phyloP scores from a whole-genome alignment of 768 basidiomycete species.

The Pleurotus ostreatus region DNA sequence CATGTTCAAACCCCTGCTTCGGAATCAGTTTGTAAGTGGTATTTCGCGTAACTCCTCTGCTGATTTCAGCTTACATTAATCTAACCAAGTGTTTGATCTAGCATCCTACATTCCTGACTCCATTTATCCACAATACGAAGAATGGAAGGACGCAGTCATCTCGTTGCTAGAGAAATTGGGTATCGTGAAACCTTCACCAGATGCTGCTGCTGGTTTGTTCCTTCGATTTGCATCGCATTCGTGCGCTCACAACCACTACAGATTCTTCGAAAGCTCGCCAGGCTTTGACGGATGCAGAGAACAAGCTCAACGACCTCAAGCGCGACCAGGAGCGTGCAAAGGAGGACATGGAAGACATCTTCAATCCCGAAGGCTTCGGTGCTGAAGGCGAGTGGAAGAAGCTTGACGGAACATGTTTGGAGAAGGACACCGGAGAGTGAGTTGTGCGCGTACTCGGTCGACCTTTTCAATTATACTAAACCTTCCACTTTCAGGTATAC shows the following conservation, averaged over 20 bases:
- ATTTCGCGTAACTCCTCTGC: background rate
- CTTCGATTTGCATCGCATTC: background rate
- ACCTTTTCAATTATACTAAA: background rate
- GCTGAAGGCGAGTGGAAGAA: constrained; percentile 94
- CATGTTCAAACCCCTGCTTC: constrained; percentile 48
- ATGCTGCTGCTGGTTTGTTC: constrained; percentile 27
- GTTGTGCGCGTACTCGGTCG: constrained; percentile 26
- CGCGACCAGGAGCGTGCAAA: constrained; percentile 51
- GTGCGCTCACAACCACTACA: constrained; percentile 14
- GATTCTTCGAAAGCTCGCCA: constrained; percentile 64
- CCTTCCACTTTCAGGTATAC: constrained; percentile 59
- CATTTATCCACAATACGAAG: constrained; percentile 68
- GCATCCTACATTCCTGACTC: constrained; percentile 84
- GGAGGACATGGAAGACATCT: constrained; percentile 62
- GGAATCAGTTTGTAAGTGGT: constrained; percentile 52
- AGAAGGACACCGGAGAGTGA: constrained; percentile 85
- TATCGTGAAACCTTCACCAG: constrained; percentile 37
- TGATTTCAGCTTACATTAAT: background rate
- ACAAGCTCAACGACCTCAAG: constrained; percentile 45
- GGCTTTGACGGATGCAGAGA: constrained; percentile 60
- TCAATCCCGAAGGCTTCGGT: constrained; percentile 64
- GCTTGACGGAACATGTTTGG: constrained; percentile 76
- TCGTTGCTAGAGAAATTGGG: constrained; percentile 65
- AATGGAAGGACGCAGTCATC: constrained; percentile 54
- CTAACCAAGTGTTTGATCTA: constrained; percentile 65